Evolutionary conservation across 202 grass and related monocot genomes (phyloP).

Genomic region (Bolboschoenoplectus hybrid): DNA sequence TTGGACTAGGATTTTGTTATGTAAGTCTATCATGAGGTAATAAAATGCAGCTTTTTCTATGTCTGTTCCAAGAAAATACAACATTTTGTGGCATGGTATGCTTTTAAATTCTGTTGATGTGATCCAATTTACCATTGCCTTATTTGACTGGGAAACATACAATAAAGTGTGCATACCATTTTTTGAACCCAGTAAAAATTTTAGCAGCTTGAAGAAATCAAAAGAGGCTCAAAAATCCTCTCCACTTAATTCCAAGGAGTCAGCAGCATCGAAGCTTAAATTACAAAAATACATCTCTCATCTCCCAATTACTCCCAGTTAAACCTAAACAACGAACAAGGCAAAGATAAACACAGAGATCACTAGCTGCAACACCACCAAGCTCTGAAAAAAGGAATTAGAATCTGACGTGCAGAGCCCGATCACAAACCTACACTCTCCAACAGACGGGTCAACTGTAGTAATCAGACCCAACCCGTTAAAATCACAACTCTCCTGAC

Average conservation of each 20-base stretch:
- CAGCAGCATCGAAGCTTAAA: neutral
- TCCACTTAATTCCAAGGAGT: conserved; percentile 27
- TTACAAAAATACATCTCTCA: neutral
- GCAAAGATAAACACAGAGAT: conserved; percentile 5
- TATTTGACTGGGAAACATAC: neutral
- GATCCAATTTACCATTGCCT: neutral
- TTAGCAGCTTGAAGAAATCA: conserved; percentile 9
- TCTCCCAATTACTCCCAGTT: neutral
- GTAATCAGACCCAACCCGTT: conserved; percentile 76
- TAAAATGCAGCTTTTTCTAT: conserved; percentile 4
- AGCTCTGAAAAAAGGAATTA: conserved; percentile 41
- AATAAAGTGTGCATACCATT: neutral
- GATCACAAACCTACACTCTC: conserved; percentile 70
- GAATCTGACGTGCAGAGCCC: conserved; percentile 56
- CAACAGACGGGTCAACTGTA: conserved; percentile 82
- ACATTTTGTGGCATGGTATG: neutral
- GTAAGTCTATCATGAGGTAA: conserved; percentile 13
- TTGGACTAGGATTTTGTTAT: conserved; percentile 14
- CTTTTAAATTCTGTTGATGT: neutral
- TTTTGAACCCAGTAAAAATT: neutral
- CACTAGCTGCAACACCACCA: conserved; percentile 27
- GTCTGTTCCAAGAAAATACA: neutral
- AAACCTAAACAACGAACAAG: neutral
- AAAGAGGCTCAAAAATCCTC: neutral
- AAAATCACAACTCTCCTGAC: conserved; percentile 73